These are phyloP conservation scores for Clonostachys byssicola DNA, from an alignment of 2,329 filamentous ascomycete genomes.

Conservation along the genomic window DNA sequence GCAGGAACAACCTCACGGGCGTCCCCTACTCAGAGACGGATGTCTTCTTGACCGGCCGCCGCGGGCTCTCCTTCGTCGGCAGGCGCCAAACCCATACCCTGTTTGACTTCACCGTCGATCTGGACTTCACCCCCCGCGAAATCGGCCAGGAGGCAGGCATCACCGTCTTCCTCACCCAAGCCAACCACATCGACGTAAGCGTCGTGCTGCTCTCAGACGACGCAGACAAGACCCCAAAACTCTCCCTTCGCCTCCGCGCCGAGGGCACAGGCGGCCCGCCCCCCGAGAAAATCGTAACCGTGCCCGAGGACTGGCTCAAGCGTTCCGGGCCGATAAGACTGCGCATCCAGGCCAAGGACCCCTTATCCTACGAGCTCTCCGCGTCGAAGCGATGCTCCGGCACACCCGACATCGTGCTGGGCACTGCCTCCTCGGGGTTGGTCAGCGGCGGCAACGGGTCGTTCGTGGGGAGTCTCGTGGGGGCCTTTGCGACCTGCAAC, in stretches of 20 bases:
- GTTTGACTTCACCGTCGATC: constrained; percentile 42
- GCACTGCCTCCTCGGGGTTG: neutral
- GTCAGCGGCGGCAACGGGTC: constrained; percentile 7
- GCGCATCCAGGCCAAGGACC: constrained; percentile 19
- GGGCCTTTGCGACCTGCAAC: constrained; percentile 7
- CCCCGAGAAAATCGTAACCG: constrained; percentile 3
- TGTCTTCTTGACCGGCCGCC: constrained; percentile 2
- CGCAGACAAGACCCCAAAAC: neutral
- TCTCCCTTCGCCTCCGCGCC: constrained; percentile 13
- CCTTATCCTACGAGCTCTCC: constrained; percentile 7
- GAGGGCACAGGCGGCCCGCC: constrained; percentile 13
- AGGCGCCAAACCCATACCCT: constrained; percentile 50
- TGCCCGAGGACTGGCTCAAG: constrained; percentile 2
- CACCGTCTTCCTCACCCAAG: constrained; percentile 46
- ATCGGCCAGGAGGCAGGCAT: constrained; percentile 46
- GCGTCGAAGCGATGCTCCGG: neutral
- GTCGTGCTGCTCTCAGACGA: constrained; percentile 20
- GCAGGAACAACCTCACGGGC: constrained; percentile 10
- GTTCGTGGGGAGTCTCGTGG: constrained; percentile 9
- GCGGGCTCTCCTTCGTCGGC: constrained; percentile 37
- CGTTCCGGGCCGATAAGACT: constrained; percentile 10
- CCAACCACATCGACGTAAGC: constrained; percentile 44
- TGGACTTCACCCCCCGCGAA: constrained; percentile 31
- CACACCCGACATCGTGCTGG: neutral
- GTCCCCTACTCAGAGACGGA: constrained; percentile 1